A percentile compares a stretch with the other conserved stretches of the same genome.
Conservation (phyloP, 345 rosid genomes). For the Moricandia moricandioides region DNA sequence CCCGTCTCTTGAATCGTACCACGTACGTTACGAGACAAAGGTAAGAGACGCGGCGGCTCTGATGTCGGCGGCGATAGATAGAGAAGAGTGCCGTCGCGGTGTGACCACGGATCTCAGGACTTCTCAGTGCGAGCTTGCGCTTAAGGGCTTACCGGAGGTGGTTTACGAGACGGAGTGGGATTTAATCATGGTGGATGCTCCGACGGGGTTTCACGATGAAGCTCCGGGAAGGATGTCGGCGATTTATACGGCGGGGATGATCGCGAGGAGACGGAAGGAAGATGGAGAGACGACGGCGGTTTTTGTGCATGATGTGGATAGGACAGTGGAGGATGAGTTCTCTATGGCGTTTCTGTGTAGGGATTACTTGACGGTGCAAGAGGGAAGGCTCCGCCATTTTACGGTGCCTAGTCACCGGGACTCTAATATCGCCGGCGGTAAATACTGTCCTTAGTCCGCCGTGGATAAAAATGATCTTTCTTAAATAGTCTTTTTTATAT, state of each 20-base stretch:
- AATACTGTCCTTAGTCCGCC: constrained; percentile 1
- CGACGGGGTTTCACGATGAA: constrained; percentile 72
- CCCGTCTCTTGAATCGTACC: constrained; percentile 66
- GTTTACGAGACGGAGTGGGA: constrained; percentile 78
- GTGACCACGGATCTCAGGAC: constrained; percentile 53
- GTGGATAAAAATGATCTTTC: neutral
- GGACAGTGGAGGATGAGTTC: constrained; percentile 76
- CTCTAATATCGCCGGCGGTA: neutral
- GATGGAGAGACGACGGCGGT: constrained; percentile 61
- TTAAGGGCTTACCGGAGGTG: constrained; percentile 63
- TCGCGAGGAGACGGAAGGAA: constrained; percentile 56
- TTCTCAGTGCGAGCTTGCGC: constrained; percentile 60
- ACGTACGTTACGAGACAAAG: constrained; percentile 68
- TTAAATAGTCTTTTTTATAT: no score
- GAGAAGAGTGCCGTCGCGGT: constrained; percentile 42
- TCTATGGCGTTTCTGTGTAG: constrained; percentile 64
- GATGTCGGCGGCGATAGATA: constrained; percentile 40
- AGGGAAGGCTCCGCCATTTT: constrained; percentile 74
- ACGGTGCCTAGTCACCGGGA: constrained; percentile 65
- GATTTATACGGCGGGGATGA: constrained; percentile 77
- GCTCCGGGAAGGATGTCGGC: constrained; percentile 94
- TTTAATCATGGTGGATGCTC: constrained; percentile 93
- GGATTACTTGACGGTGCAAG: constrained; percentile 67
- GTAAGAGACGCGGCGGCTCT: constrained; percentile 55
- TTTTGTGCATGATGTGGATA: constrained; percentile 84